phyloP scores from a whole-genome alignment of 768 basidiomycete genomes.

The Leccinum broughii region DNA sequence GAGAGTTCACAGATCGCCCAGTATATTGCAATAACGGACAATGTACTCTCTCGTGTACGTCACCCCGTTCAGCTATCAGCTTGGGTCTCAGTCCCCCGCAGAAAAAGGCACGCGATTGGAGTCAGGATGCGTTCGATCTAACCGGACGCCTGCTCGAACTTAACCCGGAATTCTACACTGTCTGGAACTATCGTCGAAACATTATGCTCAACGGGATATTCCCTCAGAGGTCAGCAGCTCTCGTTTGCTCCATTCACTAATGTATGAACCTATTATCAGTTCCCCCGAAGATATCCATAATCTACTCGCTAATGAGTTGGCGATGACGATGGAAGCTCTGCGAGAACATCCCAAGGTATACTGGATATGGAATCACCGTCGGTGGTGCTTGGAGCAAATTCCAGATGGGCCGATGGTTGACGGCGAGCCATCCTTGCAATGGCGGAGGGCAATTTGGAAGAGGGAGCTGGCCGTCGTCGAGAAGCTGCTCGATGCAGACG shows the following conservation, averaged over 20 bases:
- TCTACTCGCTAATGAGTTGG: slow-evolving; percentile 69
- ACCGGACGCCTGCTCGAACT: slow-evolving; percentile 75
- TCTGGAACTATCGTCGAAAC: slow-evolving; percentile 91
- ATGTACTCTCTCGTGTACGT: slow-evolving; percentile 67
- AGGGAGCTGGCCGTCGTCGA: slow-evolving; percentile 86
- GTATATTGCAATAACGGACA: slow-evolving; percentile 66
- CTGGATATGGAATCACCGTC: slow-evolving; percentile 97
- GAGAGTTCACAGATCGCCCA: slow-evolving; percentile 77
- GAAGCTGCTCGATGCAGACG: slow-evolving; percentile 87
- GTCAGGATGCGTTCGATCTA: slow-evolving; percentile 69
- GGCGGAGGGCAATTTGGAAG: slow-evolving; percentile 82
- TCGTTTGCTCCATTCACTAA: not conserved
- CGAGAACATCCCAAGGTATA: slow-evolving; percentile 93
- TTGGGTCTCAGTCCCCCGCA: slow-evolving; percentile 32
- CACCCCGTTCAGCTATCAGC: not conserved
- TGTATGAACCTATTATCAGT: slow-evolving; percentile 39
- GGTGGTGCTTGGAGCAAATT: slow-evolving; percentile 90
- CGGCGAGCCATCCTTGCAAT: slow-evolving; percentile 50
- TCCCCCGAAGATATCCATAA: slow-evolving; percentile 60
- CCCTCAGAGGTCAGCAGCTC: slow-evolving; percentile 50
- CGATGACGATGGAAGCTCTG: slow-evolving; percentile 78
- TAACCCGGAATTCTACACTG: slow-evolving; percentile 95
- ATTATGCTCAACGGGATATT: slow-evolving; percentile 78
- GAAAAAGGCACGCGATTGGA: slow-evolving; percentile 73
- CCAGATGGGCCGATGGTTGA: slow-evolving; percentile 65